Base-by-base conservation (phyloP, 306 rosid genomes). In the Vigna radiata region DNA sequence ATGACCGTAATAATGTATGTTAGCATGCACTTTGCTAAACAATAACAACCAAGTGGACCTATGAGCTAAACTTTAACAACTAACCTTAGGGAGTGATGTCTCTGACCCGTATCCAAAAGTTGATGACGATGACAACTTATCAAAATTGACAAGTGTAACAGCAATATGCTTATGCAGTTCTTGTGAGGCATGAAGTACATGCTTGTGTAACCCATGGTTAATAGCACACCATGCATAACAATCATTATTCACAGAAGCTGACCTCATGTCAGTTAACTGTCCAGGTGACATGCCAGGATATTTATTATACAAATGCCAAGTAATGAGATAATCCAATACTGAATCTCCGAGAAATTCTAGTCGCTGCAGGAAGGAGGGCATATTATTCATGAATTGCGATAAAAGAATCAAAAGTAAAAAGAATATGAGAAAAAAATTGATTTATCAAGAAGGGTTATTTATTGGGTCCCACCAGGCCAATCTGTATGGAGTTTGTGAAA, bases 291-390 rank as follows among this genome's bases (percentile, higher is more conserved):
- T 47, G 60, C 87, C 90, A 2, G 93, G 97, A 84, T 90, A 83
- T 79, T 84, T 77, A 6, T 80, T 0, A 73, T 83, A 87, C 74
- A 92, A 54, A 88, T 90, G 85, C 82, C 60, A n/a, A 0, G 95
- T 94, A 15, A 94, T 72, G 2, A 89, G 88, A 75, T 86, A 89
- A 83, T 94, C 97, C 52, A 94, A 64, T 3, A 89, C 90, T 0
- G 96, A 69, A 71, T 92, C 98, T 50, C 97, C 97, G 6, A 92
- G 89, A 77, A 90, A 92, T 84, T 92, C 93, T 49, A 94, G 83
- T 71, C 96, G 78, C 96, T 94, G 84, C 88, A 84, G 10, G 49
- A 54, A 36, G 71, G 76, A 33, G 18, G 73, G 65, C 21, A 66
- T 65, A 61, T 63, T 33, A 29, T 78, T 68, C 53, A 77, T 65